Conservation (phyloP, 257 asterid species). For the Thymus mandschuricus region DNA sequence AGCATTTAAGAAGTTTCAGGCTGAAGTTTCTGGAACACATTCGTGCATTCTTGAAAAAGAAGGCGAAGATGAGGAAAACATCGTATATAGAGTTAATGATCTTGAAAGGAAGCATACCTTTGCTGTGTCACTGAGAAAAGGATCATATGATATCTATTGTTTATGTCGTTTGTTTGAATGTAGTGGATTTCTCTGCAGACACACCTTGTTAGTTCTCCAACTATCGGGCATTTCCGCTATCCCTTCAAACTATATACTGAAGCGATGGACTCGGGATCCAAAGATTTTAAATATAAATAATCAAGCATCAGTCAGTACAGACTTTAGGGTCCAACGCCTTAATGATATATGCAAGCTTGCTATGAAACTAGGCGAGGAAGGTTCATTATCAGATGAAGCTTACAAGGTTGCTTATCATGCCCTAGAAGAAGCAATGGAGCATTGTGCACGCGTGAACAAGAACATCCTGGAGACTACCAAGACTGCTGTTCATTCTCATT, state of each 20-base stretch:
- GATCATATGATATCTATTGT: conserved; percentile 33
- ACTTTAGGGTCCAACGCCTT: conserved; percentile 46
- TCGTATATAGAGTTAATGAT: conserved; percentile 36
- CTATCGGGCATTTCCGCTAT: conserved; percentile 41
- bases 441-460: conserved; percentile 37
- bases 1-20: conserved; percentile 46
- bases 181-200: conserved; percentile 54
- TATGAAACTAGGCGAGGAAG: conserved; percentile 44
- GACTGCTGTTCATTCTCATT: conserved; percentile 34
- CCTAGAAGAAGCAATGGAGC: conserved; percentile 42
- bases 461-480: conserved; percentile 28
- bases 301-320: conserved; percentile 25
- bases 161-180: conserved; percentile 50
- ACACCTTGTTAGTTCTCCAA: conserved; percentile 48
- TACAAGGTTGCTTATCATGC: conserved; percentile 43
- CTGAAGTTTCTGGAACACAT: conserved; percentile 44
- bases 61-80: conserved; percentile 33
- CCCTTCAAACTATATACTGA: conserved; percentile 42
- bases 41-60: conserved; percentile 40
- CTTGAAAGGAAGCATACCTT: conserved; percentile 40
- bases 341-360: conserved; percentile 53
- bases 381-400: conserved; percentile 49
- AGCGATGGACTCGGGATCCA: conserved; percentile 50
- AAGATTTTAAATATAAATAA: conserved; percentile 32
- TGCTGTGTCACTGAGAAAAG: conserved; percentile 40